Evolutionary conservation across 768 basidiomycete species (phyloP).

Genomic region (Mycena epipterygia): DNA sequence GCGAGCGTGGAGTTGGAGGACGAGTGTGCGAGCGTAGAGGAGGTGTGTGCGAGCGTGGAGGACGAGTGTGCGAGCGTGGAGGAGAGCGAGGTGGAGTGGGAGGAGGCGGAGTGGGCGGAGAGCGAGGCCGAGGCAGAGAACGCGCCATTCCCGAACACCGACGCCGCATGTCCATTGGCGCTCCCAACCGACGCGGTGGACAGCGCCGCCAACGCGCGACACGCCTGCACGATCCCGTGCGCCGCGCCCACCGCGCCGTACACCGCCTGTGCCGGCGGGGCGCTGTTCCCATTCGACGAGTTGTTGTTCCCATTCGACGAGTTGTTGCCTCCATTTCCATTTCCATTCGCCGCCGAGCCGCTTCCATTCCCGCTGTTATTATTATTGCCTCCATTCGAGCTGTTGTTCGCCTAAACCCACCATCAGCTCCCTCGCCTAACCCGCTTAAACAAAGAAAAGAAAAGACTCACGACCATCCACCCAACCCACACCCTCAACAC

Average conservation of each 20-base stretch:
- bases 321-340: no score
- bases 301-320: no score
- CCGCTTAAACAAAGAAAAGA: conserved; percentile 13
- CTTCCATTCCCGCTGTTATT: no score
- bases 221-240: conserved; percentile 71
- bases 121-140: neutral
- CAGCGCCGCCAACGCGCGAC: conserved; percentile 53
- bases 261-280: conserved; percentile 59
- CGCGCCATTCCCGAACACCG: no score
- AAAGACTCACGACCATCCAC: conserved; percentile 39
- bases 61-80: neutral
- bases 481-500: conserved; percentile 26
- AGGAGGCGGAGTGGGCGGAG: neutral
- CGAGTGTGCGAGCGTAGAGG: no score
- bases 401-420: no score
- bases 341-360: no score
- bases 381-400: no score
- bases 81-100: neutral
- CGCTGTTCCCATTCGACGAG: no score
- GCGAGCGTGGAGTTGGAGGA: neutral
- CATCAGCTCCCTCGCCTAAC: neutral
- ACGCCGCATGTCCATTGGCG: no score
- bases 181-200: no score
- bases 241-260: conserved; percentile 75
- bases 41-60: neutral